Conservation (phyloP, 1,139 yeast genomes). For the Suhomyces anneliseae region DNA sequence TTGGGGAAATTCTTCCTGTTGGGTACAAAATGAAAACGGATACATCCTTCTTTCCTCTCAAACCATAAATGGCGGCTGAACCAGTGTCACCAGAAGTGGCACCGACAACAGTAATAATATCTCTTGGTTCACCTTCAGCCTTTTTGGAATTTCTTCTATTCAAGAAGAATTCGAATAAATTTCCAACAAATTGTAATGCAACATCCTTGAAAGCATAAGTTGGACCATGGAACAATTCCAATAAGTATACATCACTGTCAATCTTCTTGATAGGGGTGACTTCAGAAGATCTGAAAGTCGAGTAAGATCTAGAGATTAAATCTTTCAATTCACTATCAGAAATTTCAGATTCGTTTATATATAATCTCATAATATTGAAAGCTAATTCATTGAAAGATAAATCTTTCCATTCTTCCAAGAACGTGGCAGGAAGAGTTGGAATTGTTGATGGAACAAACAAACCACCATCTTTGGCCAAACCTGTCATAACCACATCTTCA, state of each 20-base stretch:
- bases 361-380: slow-evolving; percentile 76
- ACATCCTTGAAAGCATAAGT: slow-evolving; percentile 99
- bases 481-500: slow-evolving; percentile 91
- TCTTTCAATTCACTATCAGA: slow-evolving; percentile 63
- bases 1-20: slow-evolving; percentile 95
- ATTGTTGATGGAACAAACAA: slow-evolving; percentile 83
- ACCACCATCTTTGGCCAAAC: slow-evolving; percentile 96
- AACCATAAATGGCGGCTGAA: slow-evolving; percentile 97
- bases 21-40: slow-evolving; percentile 95
- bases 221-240: slow-evolving; percentile 98
- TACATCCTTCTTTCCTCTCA: slow-evolving; percentile 94
- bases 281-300: slow-evolving; percentile 82
- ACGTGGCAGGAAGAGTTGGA: slow-evolving; percentile 64
- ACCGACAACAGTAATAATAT: slow-evolving; percentile 91
- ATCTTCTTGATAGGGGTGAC: slow-evolving; percentile 80
- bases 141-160: slow-evolving; percentile 70
- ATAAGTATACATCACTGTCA: slow-evolving; percentile 60
- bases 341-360: slow-evolving; percentile 69
- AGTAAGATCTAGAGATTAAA: slow-evolving; percentile 70
- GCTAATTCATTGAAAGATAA: slow-evolving; percentile 84
- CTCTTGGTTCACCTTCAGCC: slow-evolving; percentile 59
- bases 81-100: slow-evolving; percentile 99
- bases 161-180: slow-evolving; percentile 88
- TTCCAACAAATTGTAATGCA: slow-evolving; percentile 96
- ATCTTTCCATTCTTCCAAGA: slow-evolving; percentile 67